These are phyloP conservation scores for Penicillium coprophilum DNA, from an alignment of 495 filamentous ascomycete species.

Conservation along the genomic window DNA sequence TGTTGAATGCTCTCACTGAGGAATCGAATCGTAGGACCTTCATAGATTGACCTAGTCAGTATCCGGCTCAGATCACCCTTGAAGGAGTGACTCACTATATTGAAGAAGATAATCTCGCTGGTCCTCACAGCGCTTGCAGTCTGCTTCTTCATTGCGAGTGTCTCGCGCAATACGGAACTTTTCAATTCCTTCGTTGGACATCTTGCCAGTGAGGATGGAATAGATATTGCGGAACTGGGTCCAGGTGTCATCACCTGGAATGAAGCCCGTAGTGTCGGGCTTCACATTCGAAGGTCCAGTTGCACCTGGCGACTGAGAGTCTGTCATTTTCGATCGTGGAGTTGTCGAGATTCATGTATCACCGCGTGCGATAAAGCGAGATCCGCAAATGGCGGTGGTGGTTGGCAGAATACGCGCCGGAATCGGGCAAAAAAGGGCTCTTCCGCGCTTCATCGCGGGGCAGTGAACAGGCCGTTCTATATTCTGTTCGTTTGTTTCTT, in stretches of 20 bases:
- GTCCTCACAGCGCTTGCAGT: constrained; percentile 76
- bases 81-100: constrained; percentile 54
- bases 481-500: constrained; percentile 3
- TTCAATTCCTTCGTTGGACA: constrained; percentile 65
- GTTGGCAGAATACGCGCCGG: constrained; percentile 30
- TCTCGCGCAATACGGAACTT: constrained; percentile 71
- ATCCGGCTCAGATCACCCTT: background rate
- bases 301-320: constrained; percentile 30
- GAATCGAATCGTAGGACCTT: constrained; percentile 80
- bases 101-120: constrained; percentile 76
- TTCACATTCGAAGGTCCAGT: constrained; percentile 23
- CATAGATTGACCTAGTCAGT: constrained; percentile 13
- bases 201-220: constrained; percentile 66
- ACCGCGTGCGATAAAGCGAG: constrained; percentile 15
- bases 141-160: constrained; percentile 60
- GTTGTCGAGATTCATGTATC: background rate
- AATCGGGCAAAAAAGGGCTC: constrained; percentile 6
- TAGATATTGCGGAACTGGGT: constrained; percentile 79
- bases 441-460: constrained; percentile 2
- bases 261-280: constrained; percentile 39
- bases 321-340: constrained; percentile 31
- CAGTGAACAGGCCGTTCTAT: background rate
- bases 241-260: constrained; percentile 59
- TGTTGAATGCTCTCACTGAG: constrained; percentile 72
- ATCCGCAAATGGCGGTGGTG: constrained; percentile 35